These are phyloP conservation scores for Sporodiniella umbellata DNA, from an alignment of 371 early-diverging fungal species.

Conservation along the genomic window DNA sequence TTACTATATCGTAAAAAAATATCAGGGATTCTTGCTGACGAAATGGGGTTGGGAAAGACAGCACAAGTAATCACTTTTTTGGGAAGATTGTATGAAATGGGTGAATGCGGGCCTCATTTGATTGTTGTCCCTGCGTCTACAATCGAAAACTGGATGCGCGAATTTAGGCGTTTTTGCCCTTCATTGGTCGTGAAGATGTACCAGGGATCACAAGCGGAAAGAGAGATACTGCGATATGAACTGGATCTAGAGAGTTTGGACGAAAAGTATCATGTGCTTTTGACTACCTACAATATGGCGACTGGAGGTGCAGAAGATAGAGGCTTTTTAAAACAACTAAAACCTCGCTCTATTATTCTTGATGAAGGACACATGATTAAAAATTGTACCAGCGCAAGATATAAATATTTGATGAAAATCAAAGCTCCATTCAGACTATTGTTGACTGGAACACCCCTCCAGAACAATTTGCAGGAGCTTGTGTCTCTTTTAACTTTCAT, in stretches of 20 bases:
- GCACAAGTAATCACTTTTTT: constrained; percentile 92
- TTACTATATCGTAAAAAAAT: constrained; percentile 75
- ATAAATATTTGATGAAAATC: constrained; percentile 69
- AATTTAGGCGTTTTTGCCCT: constrained; percentile 78
- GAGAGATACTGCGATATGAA: constrained; percentile 51
- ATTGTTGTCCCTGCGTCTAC: constrained; percentile 92
- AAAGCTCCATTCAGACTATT: constrained; percentile 64
- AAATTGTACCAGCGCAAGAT: constrained; percentile 77
- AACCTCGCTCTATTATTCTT: constrained; percentile 67
- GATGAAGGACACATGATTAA: constrained; percentile 98
- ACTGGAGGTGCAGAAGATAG: constrained; percentile 72
- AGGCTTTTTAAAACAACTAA: constrained; percentile 60
- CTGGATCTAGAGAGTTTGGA: constrained; percentile 31
- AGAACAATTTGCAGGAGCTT: constrained; percentile 85
- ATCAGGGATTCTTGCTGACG: constrained; percentile 90
- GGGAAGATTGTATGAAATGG: constrained; percentile 59
- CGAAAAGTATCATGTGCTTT: constrained; percentile 40
- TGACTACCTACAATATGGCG: constrained; percentile 81
- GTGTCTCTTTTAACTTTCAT: constrained; percentile 89
- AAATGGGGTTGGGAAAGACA: constrained; percentile 99
- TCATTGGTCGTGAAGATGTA: constrained; percentile 62
- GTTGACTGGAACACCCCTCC: constrained; percentile 79
- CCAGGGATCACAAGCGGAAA: constrained; percentile 70
- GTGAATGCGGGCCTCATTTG: constrained; percentile 69
- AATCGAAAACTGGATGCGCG: constrained; percentile 85